These are phyloP conservation scores for Plasmodium billcollinsi DNA, from an alignment of 169 alveolate species.

Conservation along the genomic window DNA sequence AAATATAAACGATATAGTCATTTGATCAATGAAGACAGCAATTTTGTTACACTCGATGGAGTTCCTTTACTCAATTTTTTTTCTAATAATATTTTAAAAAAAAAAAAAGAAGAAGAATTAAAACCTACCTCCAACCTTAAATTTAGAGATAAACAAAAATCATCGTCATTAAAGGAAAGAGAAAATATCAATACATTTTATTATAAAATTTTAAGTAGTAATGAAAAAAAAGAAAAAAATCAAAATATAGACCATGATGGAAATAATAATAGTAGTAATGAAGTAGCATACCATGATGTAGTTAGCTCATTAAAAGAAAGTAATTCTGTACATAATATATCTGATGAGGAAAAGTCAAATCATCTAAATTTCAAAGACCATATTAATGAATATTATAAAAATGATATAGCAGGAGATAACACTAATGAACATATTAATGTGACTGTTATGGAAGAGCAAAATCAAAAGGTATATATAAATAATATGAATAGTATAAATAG, in stretches of 20 bases:
- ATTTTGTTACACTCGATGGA: slow-evolving; percentile 36
- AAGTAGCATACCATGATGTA: too few relatives aligned
- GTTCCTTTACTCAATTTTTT: slow-evolving; percentile 51
- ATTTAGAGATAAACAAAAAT: background rate
- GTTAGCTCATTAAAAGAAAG: too few relatives aligned
- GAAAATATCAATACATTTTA: slow-evolving; percentile 29
- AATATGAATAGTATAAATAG: too few relatives aligned
- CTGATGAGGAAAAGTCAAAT: too few relatives aligned
- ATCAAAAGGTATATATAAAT: too few relatives aligned
- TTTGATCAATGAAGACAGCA: background rate
- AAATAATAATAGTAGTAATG: slow-evolving; percentile 5
- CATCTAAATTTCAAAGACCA: too few relatives aligned
- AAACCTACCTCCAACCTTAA: background rate
- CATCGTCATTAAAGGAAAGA: background rate
- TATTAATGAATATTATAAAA: background rate
- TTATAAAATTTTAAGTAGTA: slow-evolving; percentile 49
- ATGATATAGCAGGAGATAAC: background rate
- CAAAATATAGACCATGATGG: background rate
- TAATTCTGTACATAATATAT: too few relatives aligned
- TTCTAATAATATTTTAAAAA: slow-evolving; percentile 20
- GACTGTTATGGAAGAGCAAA: too few relatives aligned
- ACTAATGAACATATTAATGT: too few relatives aligned
- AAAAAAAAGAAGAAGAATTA: slow-evolving; percentile 23
- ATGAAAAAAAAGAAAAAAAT: slow-evolving; percentile 29
- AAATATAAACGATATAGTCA: background rate